A percentile compares a stretch with the other conserved stretches of the same genome.
These are phyloP conservation scores for Huntiella savannae DNA, from an alignment of 2,329 filamentous ascomycete genomes.

Conservation along the genomic window DNA sequence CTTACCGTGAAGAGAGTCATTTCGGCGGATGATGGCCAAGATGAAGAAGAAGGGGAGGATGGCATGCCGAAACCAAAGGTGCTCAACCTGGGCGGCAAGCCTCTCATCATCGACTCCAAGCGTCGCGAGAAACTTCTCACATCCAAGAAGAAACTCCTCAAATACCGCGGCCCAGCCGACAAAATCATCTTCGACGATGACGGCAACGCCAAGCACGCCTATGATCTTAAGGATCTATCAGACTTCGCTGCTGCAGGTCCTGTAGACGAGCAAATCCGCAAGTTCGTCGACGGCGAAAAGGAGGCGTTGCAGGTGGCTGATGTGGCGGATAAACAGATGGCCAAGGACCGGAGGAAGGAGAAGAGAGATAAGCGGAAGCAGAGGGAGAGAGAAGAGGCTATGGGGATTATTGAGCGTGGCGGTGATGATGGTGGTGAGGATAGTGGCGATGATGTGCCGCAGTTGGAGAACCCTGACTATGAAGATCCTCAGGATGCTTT, in stretches of 20 bases:
- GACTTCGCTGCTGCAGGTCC: slow-evolving; percentile 58
- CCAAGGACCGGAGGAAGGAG: slow-evolving; percentile 57
- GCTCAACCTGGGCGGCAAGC: slow-evolving; percentile 48
- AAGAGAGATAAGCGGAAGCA: slow-evolving; percentile 59
- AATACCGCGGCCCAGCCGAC: slow-evolving; percentile 69
- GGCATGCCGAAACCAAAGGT: slow-evolving; percentile 31
- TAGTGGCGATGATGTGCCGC: slow-evolving; percentile 9
- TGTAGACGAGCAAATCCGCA: slow-evolving; percentile 54
- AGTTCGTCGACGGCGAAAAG: slow-evolving; percentile 61
- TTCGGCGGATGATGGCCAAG: slow-evolving; percentile 44
- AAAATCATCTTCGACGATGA: slow-evolving; percentile 89
- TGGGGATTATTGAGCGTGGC: slow-evolving; percentile 15
- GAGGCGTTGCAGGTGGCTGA: slow-evolving; percentile 57
- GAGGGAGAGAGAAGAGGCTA: slow-evolving; percentile 30
- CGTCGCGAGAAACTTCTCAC: slow-evolving; percentile 87
- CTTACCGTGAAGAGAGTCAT: slow-evolving; percentile 78
- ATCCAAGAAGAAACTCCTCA: slow-evolving; percentile 84
- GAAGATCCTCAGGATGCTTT: slow-evolving; percentile 34
- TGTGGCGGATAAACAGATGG: slow-evolving; percentile 61
- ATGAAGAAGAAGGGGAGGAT: slow-evolving; percentile 26
- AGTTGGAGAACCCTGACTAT: slow-evolving; percentile 21
- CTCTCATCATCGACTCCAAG: slow-evolving; percentile 79
- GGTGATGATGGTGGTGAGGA: slow-evolving; percentile 10
- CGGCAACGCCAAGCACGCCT: slow-evolving; percentile 64
- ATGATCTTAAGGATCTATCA: slow-evolving; percentile 73